A percentile compares a stretch with the other conserved stretches of the same genome.
phyloP scores from a whole-genome alignment of 148 eudicot genomes.

The Chenopodium berlandieri region DNA sequence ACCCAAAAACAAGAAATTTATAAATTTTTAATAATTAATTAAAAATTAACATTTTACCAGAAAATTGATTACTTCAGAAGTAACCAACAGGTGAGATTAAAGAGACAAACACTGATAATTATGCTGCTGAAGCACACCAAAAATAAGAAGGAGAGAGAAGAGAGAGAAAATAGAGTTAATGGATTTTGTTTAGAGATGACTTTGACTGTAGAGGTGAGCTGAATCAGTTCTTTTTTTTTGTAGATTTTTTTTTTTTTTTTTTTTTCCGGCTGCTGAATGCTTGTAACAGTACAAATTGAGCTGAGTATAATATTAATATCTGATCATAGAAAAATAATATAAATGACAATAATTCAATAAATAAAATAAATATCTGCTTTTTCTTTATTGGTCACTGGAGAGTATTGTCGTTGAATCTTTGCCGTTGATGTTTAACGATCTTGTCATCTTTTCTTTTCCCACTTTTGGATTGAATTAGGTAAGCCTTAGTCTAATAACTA shows the following conservation, averaged over 20 bases:
- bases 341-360: not conserved
- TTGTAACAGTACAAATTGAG: not conserved
- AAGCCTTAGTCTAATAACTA: conserved; percentile 6
- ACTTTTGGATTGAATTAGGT: not conserved
- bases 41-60: conserved; percentile 8
- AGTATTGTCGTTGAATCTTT: conserved; percentile 4
- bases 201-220: conserved; percentile 22
- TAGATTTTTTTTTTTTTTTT: not conserved
- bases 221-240: conserved; percentile 4
- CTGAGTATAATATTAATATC: not conserved
- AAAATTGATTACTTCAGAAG: conserved; percentile 20
- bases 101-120: not conserved
- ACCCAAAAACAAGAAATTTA: not conserved
- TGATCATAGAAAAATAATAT: not conserved
- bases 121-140: not conserved
- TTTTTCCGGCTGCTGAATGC: conserved; percentile 8
- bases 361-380: too few relatives aligned
- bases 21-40: not conserved
- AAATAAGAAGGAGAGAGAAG: not conserved
- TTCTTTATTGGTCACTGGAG: conserved; percentile 7
- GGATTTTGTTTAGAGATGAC: conserved; percentile 20
- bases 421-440: conserved; percentile 7
- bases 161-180: not conserved
- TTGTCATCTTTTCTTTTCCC: not conserved
- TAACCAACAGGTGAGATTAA: not conserved